These are phyloP conservation scores for Serendipita sp. DNA, from an alignment of 768 basidiomycete genomes.

Conservation along the genomic window DNA sequence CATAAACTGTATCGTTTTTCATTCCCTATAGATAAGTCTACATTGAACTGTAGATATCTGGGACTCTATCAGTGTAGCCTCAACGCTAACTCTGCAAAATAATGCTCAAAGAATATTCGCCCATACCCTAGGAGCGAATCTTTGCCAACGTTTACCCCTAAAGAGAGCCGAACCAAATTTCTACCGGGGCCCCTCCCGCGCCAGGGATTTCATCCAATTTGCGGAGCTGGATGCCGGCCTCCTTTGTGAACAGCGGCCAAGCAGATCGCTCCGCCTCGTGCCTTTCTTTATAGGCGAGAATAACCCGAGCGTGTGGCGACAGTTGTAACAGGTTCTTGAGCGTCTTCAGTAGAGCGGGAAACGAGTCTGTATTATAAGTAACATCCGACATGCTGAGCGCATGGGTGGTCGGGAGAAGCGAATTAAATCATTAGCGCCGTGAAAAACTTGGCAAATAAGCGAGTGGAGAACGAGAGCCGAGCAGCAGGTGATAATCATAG, in stretches of 20 bases:
- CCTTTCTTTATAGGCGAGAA: constrained; percentile 80
- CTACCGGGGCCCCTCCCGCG: constrained; percentile 45
- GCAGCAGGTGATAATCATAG: too few species aligned
- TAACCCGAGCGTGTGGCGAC: constrained; percentile 25
- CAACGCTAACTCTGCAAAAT: too few species aligned
- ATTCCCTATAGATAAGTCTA: too few species aligned
- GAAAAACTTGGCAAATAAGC: too few species aligned
- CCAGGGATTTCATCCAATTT: constrained; percentile 41
- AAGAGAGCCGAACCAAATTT: constrained; percentile 45
- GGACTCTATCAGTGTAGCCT: too few species aligned
- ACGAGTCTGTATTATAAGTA: constrained; percentile 78
- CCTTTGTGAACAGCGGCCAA: constrained; percentile 41
- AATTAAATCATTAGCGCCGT: not conserved
- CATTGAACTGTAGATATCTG: too few species aligned
- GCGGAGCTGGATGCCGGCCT: constrained; percentile 39
- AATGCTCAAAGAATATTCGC: too few species aligned
- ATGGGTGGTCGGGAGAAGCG: not conserved
- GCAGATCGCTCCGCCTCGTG: constrained; percentile 58
- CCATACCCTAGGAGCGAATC: too few species aligned
- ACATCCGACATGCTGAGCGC: constrained; percentile 75
- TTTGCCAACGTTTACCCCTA: not conserved
- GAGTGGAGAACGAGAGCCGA: too few species aligned
- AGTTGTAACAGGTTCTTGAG: constrained; percentile 32
- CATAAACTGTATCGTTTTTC: too few species aligned
- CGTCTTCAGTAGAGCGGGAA: constrained; percentile 60